Evolutionary conservation across 495 filamentous ascomycete genomes (phyloP), one percentile per base, ranked within the genome.

Genomic region (Cetradonia linearis): DNA sequence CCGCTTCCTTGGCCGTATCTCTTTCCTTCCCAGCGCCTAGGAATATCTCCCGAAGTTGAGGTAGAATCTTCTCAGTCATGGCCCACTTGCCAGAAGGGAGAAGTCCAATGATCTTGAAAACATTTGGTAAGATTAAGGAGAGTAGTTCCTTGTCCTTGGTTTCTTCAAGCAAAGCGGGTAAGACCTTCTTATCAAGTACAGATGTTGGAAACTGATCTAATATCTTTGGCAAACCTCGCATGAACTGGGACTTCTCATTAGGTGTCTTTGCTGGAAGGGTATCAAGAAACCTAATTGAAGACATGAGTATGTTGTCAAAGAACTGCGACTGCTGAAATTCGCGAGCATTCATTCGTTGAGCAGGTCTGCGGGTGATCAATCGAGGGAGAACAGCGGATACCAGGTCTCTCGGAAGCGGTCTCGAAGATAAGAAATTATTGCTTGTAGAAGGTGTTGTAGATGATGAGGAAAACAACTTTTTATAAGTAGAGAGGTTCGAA

Each of bases 251-350:
- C 69, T 97, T 98, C 68, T 98, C 94, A 66, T 81, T 86, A 0
- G 87, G 79, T 3, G 89, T 95, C 73, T 98, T 98, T 42, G 90
- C 86, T 2, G 93, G 91, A 55, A 98, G 78, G 0, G 82, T 77
- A 63, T 98, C 93, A 28, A 98, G 74, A 67, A 97, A 98, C 28
- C 94, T 91, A 56, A 98, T 91, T 0, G 94, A 93, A 1, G 90
- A 93, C 30, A 98, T 87, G 27, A 98, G 77, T 55, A 96, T 90
- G 68, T 96, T 97, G 70, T 97, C 89, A 63, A 98, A 98, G 69
- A 94, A 98, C 62, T 83, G 82, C 61, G 88, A 91, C 69, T 95
- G 83, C 68, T 98, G 92, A 62, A 98, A 97, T 63, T 95, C 91
- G 55, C 83, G 82, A 38, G 92, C 94, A 58, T 83, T 92, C 76